Base-by-base conservation (phyloP, 2,329 filamentous ascomycete species). In the Nigrospora osmanthi region DNA sequence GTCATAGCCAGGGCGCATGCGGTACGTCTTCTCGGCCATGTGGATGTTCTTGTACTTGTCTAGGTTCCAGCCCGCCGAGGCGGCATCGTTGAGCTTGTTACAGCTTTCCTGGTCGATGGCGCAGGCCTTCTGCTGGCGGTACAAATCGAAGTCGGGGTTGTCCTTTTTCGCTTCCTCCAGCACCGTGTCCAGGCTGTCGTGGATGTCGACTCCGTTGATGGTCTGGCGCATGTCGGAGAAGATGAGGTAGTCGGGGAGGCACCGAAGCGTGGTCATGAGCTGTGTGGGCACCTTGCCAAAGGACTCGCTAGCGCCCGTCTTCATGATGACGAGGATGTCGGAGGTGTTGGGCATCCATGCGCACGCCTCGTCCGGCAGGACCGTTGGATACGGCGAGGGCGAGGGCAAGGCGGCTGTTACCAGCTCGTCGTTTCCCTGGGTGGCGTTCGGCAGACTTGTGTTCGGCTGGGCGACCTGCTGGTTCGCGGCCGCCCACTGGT, bases 11-110 rank as follows among this genome's bases (percentile, higher is more conserved):
- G 76, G 76, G 10, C 70, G 67, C 58, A 73, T 59, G 19, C 60
- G 54, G 52, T 71, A 80, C 1, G 72, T 59, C 60, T 77, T 75
- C 58, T 78, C 71, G 12, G 76, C 70, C 56, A 80, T 78, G 55
- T 79, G 76, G 38, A 79, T 64, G 56, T 78, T 80, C 60, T 81
- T 81, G 64, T 78, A 81, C 61, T 79, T 80, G 63, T 81, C 78
- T 35, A 81, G 58, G 15, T 63, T 66, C 78, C 76, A 81, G 2
- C 66, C 68, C 17, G 68, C 61, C n/a, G 53, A 34, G 33, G 55
- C 47, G 39, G 53, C 55, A 6, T 59, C 45, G 12, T 52, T 50
- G 13, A 61, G 52, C 34, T 53, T 63, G 47, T 66, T 66, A 51
- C 73, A 71, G 43, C 66, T 68, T 37, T 69, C 67, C 38, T 71